Evolutionary conservation across 345 rosid species (phyloP), one percentile per base, ranked within the genome.

Genomic region (Moricandia arvensis): DNA sequence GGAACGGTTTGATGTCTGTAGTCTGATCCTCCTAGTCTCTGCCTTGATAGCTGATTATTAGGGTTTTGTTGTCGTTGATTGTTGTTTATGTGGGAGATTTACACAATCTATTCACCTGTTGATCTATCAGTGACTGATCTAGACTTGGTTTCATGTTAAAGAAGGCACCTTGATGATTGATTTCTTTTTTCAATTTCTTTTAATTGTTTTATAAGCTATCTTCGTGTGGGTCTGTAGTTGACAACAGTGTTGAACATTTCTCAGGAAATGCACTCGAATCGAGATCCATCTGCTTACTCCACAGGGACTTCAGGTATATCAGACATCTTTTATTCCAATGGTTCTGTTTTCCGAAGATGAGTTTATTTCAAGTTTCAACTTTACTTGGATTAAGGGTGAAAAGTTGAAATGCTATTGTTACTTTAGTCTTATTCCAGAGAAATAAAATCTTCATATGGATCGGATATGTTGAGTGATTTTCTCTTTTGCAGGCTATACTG

Each of bases 191-290:
- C 30, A 35, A 1, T 1, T 18, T 51, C 29, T 18, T 45, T 67
- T 6, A 29, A 45, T 27, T n/a, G 58, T 51, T 63, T 35, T 8
- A 21, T 26, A 8, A 38, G 13, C 29, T 64, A 27, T 27, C 41
- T 38, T 73, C 37, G 53, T 34, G 8, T 73, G 31, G 58, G 51
- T 17, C 59, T 75, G 26, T 35, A 24, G 59, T 29, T 74, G 68
- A 59, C 18, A 33, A 9, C 17, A 26, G 0, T 68, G 31, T 26
- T 61, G 1, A 16, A 3, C 6, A 5, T 58, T 24, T 83, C 78
- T 61, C 95, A 94, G 98, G 85, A 92, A 92, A 87, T 90, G 93
- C 71, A 92, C 97, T 34, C 96, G 93, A 12, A 86, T 95, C 2
- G 99, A 95, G 80, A 95, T 95, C 66, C 91, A 90, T 82, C 69